Conservation (phyloP, 768 basidiomycete species). For the Amylocystis lapponica region DNA sequence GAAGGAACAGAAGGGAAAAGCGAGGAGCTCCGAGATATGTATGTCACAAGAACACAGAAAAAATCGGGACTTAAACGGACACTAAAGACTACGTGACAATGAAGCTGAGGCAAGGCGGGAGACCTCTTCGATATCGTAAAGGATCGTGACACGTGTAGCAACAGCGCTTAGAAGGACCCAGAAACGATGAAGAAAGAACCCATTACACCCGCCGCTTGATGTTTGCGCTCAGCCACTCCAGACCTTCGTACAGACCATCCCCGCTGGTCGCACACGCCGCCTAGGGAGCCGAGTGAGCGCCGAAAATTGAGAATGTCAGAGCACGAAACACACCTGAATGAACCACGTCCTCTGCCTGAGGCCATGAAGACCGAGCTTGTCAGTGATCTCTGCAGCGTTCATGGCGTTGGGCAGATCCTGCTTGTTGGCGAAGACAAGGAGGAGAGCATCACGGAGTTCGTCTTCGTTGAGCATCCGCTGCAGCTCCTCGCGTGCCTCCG, state of each 20-base stretch:
- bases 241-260: constrained; percentile 97
- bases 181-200: constrained; percentile 38
- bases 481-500: constrained; percentile 97
- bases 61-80: constrained; percentile 5
- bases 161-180: constrained; percentile 34
- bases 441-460: constrained; percentile 95
- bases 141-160: constrained; percentile 49
- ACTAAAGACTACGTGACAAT: constrained; percentile 5
- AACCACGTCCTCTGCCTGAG: constrained; percentile 98
- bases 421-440: constrained; percentile 99
- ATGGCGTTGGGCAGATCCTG: constrained; percentile 99
- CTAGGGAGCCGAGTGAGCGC: constrained; percentile 40
- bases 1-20: constrained; percentile 11
- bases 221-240: constrained; percentile 94
- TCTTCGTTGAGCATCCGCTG: constrained; percentile 99
- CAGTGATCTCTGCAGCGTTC: constrained; percentile 99
- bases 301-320: background rate
- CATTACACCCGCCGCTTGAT: constrained; percentile 75
- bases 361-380: constrained; percentile 97
- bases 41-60: constrained; percentile 17
- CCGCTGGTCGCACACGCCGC: constrained; percentile 98
- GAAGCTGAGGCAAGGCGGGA: constrained; percentile 10
- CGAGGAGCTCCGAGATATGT: constrained; percentile 17
- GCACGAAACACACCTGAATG: constrained; percentile 68
- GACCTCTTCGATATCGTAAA: constrained; percentile 28